Conservation (phyloP, 148 eudicot genomes). For the Cornus florida region DNA sequence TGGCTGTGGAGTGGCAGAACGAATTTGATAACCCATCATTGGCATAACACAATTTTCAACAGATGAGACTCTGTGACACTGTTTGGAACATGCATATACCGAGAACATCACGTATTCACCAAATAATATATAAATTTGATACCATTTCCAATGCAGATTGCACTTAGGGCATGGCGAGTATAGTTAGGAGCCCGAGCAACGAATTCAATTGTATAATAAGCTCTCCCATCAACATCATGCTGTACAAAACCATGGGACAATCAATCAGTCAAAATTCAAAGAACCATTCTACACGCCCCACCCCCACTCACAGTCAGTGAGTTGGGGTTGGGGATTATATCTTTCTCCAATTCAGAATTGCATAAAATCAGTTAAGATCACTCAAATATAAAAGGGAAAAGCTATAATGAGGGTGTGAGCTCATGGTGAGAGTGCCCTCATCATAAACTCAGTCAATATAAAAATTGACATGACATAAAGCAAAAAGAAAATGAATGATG, state of each 20-base stretch:
- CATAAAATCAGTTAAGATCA: not conserved
- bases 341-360: not conserved
- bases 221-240: constrained; percentile 85
- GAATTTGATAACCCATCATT: no score
- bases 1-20: not conserved
- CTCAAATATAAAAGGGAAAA: not conserved
- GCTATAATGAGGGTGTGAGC: not conserved
- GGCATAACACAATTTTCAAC: not conserved
- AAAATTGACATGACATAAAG: not conserved
- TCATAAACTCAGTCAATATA: not conserved
- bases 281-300: no score
- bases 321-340: no score
- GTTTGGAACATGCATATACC: not conserved
- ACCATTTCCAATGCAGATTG: constrained; percentile 92
- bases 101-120: not conserved
- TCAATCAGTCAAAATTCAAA: not conserved
- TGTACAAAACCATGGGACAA: constrained; percentile 32
- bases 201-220: constrained; percentile 92
- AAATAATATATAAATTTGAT: constrained; percentile 23
- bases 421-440: no score
- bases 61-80: no score
- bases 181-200: constrained; percentile 81
- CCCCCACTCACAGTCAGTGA: no score
- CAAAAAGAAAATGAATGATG: not conserved
- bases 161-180: constrained; percentile 89